Evolutionary conservation across 208 protist species (phyloP).

Genomic region (Trypanosoma lewisi): DNA sequence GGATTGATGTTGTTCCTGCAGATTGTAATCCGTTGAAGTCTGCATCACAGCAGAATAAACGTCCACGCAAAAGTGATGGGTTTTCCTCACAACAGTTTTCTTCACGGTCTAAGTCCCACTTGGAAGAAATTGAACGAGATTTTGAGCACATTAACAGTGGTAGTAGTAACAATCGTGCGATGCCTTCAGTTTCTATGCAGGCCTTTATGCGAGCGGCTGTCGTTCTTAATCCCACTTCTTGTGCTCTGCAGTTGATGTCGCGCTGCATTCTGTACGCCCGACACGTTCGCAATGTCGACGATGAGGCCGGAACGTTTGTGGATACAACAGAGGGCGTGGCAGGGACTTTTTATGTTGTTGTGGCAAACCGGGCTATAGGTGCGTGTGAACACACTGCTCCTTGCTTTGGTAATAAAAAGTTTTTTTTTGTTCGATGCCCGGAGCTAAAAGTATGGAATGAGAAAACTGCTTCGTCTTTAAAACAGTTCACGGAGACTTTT

Average conservation of each 20-base stretch:
- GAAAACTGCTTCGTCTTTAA: background rate
- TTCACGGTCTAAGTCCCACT: too few relatives aligned
- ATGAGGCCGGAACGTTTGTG: slow-evolving; percentile 12
- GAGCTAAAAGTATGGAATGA: background rate
- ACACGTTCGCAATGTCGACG: slow-evolving; percentile 42
- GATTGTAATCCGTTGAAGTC: background rate
- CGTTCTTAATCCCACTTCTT: slow-evolving; percentile 50
- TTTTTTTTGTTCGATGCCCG: slow-evolving; percentile 51
- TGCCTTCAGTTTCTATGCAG: slow-evolving; percentile 18
- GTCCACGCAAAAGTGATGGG: background rate
- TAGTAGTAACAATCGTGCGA: too few relatives aligned
- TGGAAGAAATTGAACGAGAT: too few relatives aligned
- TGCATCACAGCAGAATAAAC: background rate
- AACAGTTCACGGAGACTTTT: background rate
- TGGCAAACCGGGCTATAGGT: slow-evolving; percentile 54
- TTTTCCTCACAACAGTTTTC: background rate
- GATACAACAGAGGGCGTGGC: background rate
- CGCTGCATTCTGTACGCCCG: slow-evolving; percentile 48
- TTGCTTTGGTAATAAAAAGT: slow-evolving; percentile 83
- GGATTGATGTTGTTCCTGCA: too few relatives aligned
- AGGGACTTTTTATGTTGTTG: slow-evolving; percentile 52
- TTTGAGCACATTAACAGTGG: too few relatives aligned
- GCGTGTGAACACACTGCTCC: slow-evolving; percentile 44
- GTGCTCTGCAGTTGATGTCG: slow-evolving; percentile 60
- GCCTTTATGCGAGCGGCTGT: slow-evolving; percentile 55